Conservation (phyloP, 139 green algal genomes). For the Micromonas commoda region DNA sequence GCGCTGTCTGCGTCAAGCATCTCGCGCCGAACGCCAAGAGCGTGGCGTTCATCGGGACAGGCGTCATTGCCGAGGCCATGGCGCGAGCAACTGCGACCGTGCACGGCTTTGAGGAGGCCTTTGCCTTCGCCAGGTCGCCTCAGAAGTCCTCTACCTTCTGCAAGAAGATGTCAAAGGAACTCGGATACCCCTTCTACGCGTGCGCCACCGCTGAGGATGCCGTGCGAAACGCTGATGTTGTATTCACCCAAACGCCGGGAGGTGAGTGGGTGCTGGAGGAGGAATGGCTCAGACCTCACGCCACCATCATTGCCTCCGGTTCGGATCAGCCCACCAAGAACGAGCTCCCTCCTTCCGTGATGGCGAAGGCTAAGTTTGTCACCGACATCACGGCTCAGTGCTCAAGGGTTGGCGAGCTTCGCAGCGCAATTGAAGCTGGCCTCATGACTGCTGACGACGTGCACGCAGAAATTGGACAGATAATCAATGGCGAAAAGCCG, state of each 20-base stretch:
- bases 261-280: not conserved
- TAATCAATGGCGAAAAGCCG: not conserved
- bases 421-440: not conserved
- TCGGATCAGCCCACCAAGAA: not conserved
- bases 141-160: not conserved
- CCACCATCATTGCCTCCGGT: not conserved
- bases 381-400: not conserved
- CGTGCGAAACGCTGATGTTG: not conserved
- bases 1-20: not conserved
- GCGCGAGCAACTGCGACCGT: not conserved
- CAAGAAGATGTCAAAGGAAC: not conserved
- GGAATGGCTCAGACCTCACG: not conserved
- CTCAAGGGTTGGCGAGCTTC: not conserved
- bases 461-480: not conserved
- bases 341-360: not conserved
- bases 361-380: not conserved
- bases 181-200: not conserved
- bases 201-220: not conserved
- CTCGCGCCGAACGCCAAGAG: not conserved
- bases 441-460: not conserved
- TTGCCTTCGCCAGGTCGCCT: not conserved
- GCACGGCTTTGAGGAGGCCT: not conserved
- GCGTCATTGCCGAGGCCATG: not conserved
- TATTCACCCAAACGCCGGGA: not conserved
- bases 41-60: not conserved